phyloP scores from a whole-genome alignment of 306 rosid genomes.

The Vigna angularis region DNA sequence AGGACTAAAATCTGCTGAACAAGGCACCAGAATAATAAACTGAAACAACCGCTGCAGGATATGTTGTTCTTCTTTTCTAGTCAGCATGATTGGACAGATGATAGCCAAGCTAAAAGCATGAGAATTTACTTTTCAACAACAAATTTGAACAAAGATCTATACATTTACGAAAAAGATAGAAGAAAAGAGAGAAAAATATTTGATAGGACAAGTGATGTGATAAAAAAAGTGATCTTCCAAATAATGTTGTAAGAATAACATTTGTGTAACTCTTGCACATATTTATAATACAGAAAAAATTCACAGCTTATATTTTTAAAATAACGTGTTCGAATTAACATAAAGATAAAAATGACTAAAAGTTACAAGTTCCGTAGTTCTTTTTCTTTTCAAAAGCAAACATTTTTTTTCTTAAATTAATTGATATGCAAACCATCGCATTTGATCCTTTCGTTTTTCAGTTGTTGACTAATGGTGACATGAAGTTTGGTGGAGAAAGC shows the following conservation, averaged over 20 bases:
- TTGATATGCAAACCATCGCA: no score
- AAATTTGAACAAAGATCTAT: not conserved
- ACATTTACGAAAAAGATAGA: not conserved
- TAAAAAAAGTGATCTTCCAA: not conserved
- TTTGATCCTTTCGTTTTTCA: no score
- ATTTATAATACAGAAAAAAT: no score
- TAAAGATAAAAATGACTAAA: no score
- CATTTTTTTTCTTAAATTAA: no score
- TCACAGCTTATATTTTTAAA: no score
- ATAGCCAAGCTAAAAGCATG: not conserved
- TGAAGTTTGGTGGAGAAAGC: no score
- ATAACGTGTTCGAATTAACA: no score
- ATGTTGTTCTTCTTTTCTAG: not conserved
- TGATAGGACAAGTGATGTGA: not conserved
- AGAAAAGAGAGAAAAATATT: not conserved
- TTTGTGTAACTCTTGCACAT: no score
- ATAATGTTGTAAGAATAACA: not conserved
- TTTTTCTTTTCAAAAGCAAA: no score
- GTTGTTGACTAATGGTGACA: no score
- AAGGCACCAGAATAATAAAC: constrained; percentile 24
- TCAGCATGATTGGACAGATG: constrained; percentile 40
- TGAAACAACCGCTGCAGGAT: constrained; percentile 20
- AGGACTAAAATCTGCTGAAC: constrained; percentile 44
- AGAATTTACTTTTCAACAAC: not conserved
- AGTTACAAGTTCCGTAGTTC: no score